phyloP scores from a whole-genome alignment of 225 moss, liverwort and hornwort genomes.

The Bryum argenteum region DNA sequence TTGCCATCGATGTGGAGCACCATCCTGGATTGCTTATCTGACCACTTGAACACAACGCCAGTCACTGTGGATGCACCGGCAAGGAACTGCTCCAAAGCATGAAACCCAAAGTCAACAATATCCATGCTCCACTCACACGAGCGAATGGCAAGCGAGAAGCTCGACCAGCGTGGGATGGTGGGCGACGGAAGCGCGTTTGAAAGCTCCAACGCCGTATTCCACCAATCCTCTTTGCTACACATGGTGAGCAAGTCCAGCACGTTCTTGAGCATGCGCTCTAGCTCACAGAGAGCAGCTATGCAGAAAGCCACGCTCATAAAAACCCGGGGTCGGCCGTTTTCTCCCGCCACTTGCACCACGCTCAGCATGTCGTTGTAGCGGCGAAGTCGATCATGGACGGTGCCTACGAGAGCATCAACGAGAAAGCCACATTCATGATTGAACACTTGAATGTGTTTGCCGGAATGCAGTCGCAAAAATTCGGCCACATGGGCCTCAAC shows the following conservation, averaged over 20 bases:
- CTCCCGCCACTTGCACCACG: conserved; percentile 19
- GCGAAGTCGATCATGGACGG: conserved; percentile 31
- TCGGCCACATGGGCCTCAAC: conserved; percentile 26
- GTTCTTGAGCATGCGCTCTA: conserved; percentile 30
- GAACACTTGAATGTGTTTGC: conserved; percentile 36
- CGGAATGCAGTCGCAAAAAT: conserved; percentile 16
- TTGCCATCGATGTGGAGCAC: conserved; percentile 30
- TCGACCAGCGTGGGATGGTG: conserved; percentile 40
- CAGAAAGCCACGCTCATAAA: conserved; percentile 47
- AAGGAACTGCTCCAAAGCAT: conserved; percentile 25
- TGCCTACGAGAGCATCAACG: conserved; percentile 34
- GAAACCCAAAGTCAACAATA: conserved; percentile 47
- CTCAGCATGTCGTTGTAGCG: conserved; percentile 24
- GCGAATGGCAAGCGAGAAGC: conserved; percentile 42
- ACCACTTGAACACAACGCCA: conserved; percentile 45
- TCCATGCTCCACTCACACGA: conserved; percentile 54
- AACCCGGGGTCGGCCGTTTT: conserved; percentile 16
- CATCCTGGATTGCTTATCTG: conserved; percentile 32
- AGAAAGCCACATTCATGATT: conserved; percentile 36
- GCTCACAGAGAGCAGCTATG: conserved; percentile 37
- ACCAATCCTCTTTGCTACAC: conserved; percentile 47
- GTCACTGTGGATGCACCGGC: not conserved
- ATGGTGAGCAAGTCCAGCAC: conserved; percentile 35
- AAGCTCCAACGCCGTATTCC: conserved; percentile 40
- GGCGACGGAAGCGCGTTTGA: conserved; percentile 34